Percentiles rank a stretch among this genome's conserved stretches.
Evolutionary conservation across 2,329 filamentous ascomycete species (phyloP).

Genomic region (Graphilbum fragrans): DNA sequence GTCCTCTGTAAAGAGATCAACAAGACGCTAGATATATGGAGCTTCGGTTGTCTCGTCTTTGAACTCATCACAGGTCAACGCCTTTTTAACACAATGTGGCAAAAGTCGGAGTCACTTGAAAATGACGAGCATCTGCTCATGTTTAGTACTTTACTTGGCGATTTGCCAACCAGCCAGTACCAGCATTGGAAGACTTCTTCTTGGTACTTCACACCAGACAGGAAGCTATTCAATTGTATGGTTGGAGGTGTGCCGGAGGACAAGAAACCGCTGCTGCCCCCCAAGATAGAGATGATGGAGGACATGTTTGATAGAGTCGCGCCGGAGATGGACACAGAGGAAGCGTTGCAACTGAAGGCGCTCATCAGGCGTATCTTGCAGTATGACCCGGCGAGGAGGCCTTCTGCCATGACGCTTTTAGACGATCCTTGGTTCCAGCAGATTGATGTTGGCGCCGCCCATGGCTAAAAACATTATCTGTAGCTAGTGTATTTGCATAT

Average conservation of each 20-base stretch:
- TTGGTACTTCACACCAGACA: conserved; percentile 1
- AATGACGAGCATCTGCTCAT: not conserved
- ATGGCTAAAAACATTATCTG: no score
- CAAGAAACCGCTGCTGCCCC: not conserved
- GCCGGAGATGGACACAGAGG: not conserved
- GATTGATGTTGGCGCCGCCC: no score
- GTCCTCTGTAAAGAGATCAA: not conserved
- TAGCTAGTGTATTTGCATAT: no score
- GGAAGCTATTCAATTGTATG: not conserved
- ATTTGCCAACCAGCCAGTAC: not conserved
- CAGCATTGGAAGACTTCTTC: not conserved
- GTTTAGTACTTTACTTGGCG: not conserved
- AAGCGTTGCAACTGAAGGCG: not conserved
- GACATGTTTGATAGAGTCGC: not conserved
- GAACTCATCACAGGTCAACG: conserved; percentile 1
- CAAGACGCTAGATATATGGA: conserved; percentile 1
- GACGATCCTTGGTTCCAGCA: conserved; percentile 4
- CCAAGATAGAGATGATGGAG: not conserved
- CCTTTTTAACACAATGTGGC: not conserved
- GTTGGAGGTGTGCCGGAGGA: not conserved
- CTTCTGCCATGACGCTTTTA: not conserved
- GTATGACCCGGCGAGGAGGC: conserved; percentile 1
- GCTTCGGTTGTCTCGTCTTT: conserved; percentile 3
- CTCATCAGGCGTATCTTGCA: conserved; percentile 2
- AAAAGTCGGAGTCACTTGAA: not conserved